Base-by-base conservation (phyloP, 345 rosid genomes). In the Citrus cavaleriei region DNA sequence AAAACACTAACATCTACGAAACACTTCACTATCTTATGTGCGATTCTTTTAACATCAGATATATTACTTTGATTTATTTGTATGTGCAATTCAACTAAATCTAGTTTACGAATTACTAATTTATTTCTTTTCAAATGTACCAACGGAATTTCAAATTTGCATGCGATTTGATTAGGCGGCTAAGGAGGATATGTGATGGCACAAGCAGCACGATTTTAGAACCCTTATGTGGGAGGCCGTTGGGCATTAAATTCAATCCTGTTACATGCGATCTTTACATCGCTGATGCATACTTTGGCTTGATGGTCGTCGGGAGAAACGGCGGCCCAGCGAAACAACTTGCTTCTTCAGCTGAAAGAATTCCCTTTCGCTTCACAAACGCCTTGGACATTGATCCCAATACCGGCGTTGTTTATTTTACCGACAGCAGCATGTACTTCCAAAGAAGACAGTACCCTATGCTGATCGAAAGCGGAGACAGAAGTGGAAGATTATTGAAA, bases 241-340 rank as follows among this genome's bases (percentile, higher is more conserved):
- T 90, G 34, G 93, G 92, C 46, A 76, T 90, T 1, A 85, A 84
- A 70, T 87, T 90, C 72, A 79, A 81, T 80, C n/a, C 55, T 2
- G 18, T 6, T 42, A 88, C 89, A 0, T 87, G 93, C 14, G 87
- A 88, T 30, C 87, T 90, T 37, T 90, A 84, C 78, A 78, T 90
- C 1, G 93, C 92, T 10, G 93, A 90, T 37, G 93, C 93, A n/a
- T 90, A 88, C 70, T 83, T 72, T 13, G 93, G 93, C 24, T 80
- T 90, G 1, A 61, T 88, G 10, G 78, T 54, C 27, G 92, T 87
- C 0, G 89, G 89, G 5, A 84, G 81, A n/a, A 2, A 72, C 4
- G 91, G 91, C 2, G 91, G 92, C 7, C 73, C 68, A 6, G 92
- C 92, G 16, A 64, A n/a, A 12, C 83, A 65, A 68, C 81, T 90